Evolutionary conservation across 257 asterid species (phyloP).

Genomic region (Gentiana straminea): DNA sequence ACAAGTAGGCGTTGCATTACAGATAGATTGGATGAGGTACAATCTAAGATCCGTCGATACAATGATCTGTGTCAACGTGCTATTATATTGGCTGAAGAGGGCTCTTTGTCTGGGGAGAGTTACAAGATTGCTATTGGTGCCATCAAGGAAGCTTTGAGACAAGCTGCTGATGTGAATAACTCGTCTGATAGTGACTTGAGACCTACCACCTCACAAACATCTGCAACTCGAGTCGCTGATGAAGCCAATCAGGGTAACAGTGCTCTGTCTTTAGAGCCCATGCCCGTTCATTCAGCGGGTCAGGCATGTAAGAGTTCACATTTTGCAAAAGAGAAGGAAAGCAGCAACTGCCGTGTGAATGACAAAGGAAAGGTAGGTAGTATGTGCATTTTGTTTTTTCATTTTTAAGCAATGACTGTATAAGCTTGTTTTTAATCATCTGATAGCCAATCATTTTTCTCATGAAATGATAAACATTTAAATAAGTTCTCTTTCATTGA

Average conservation of each 20-base stretch:
- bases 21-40: constrained; percentile 69
- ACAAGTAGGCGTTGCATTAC: constrained; percentile 50
- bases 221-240: constrained; percentile 30
- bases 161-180: constrained; percentile 29
- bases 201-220: constrained; percentile 26
- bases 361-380: constrained; percentile 78
- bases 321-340: constrained; percentile 49
- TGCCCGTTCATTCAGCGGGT: constrained; percentile 18
- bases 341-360: constrained; percentile 25
- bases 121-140: constrained; percentile 53
- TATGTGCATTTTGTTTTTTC: background rate
- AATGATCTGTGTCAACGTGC: constrained; percentile 87
- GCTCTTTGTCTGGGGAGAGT: constrained; percentile 77
- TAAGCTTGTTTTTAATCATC: background rate
- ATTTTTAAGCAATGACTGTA: background rate
- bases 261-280: constrained; percentile 26
- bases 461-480: constrained; percentile 2
- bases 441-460: constrained; percentile 6
- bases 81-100: constrained; percentile 90
- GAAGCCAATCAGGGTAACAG: constrained; percentile 27
- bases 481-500: constrained; percentile 15
- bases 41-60: constrained; percentile 67
- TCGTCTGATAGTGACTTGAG: constrained; percentile 29
- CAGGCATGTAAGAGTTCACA: constrained; percentile 31
- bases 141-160: constrained; percentile 54